phyloP scores from a whole-genome alignment of 2,329 filamentous ascomycete genomes.

The Akanthomyces dipterigenus region DNA sequence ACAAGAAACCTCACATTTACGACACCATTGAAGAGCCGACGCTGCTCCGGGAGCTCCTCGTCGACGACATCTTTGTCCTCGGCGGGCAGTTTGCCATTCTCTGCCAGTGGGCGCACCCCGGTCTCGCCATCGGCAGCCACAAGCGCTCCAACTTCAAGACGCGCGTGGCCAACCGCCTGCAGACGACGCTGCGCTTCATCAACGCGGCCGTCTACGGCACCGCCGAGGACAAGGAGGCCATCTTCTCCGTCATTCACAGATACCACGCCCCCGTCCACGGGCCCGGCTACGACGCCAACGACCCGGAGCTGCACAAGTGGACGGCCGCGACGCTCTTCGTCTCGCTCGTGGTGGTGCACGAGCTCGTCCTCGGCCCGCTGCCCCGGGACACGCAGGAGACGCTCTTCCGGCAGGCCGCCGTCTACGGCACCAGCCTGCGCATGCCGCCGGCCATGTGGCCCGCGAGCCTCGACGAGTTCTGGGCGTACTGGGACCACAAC shows the following conservation, averaged over 20 bases:
- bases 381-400: slow-evolving; percentile 19
- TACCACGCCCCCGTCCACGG: slow-evolving; percentile 28
- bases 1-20: slow-evolving; percentile 16
- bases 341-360: slow-evolving; percentile 27
- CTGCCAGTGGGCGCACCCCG: slow-evolving; percentile 33
- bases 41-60: slow-evolving; percentile 13
- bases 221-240: slow-evolving; percentile 23
- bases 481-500: slow-evolving; percentile 33
- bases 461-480: slow-evolving; percentile 26
- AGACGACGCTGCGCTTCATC: slow-evolving; percentile 32
- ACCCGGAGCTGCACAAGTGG: slow-evolving; percentile 32
- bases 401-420: slow-evolving; percentile 22
- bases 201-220: slow-evolving; percentile 33
- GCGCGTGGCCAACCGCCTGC: slow-evolving; percentile 28
- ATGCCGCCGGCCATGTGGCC: slow-evolving; percentile 31
- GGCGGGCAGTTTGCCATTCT: slow-evolving; percentile 26
- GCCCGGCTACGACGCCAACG: slow-evolving; percentile 27
- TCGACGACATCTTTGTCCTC: slow-evolving; percentile 18
- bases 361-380: slow-evolving; percentile 28
- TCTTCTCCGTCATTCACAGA: slow-evolving; percentile 30
- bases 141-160: slow-evolving; percentile 32
- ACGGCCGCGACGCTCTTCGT: slow-evolving; percentile 34
- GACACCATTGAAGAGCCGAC: slow-evolving; percentile 18
- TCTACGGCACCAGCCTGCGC: slow-evolving; percentile 24
- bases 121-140: slow-evolving; percentile 29